Percentiles rank a stretch among this genome's conserved stretches.
Evolutionary conservation across 345 rosid genomes (phyloP).

Genomic region (Chamaenerion angustifolium): DNA sequence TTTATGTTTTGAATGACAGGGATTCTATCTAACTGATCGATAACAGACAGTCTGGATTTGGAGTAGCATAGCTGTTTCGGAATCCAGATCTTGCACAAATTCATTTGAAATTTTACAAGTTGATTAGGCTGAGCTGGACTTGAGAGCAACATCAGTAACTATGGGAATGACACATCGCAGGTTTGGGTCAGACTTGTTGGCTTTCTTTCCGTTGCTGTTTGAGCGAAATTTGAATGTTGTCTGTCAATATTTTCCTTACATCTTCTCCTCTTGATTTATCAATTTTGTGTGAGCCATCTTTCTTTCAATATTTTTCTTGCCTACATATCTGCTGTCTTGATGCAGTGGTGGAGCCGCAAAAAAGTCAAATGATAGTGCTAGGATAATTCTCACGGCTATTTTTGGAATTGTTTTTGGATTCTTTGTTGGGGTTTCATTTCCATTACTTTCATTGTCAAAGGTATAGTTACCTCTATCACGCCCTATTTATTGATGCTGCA

Average conservation of each 20-base stretch:
- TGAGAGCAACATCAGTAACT: background rate
- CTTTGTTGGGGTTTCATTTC: conserved; percentile 60
- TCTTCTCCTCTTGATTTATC: background rate
- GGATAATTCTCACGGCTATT: conserved; percentile 38
- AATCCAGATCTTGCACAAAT: conserved; percentile 10
- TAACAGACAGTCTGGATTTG: too few species aligned
- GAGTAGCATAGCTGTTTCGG: background rate
- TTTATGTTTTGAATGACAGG: too few species aligned
- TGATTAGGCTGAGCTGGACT: too few species aligned
- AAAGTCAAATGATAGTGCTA: conserved; percentile 41
- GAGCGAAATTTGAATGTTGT: too few species aligned
- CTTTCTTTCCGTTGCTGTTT: too few species aligned
- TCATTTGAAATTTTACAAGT: too few species aligned
- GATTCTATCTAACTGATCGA: too few species aligned
- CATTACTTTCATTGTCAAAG: conserved; percentile 46
- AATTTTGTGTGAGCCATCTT: background rate
- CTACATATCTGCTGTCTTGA: too few species aligned
- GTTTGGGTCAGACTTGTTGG: conserved; percentile 13
- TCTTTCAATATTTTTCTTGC: too few species aligned
- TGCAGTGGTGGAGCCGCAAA: conserved; percentile 38
- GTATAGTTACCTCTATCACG: conserved; percentile 19
- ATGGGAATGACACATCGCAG: conserved; percentile 61
- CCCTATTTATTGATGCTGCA: background rate
- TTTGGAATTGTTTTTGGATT: conserved; percentile 68
- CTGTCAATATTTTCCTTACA: background rate